Conservation (phyloP, 2,329 filamentous ascomycete species). For the Thelonectria blattea region DNA sequence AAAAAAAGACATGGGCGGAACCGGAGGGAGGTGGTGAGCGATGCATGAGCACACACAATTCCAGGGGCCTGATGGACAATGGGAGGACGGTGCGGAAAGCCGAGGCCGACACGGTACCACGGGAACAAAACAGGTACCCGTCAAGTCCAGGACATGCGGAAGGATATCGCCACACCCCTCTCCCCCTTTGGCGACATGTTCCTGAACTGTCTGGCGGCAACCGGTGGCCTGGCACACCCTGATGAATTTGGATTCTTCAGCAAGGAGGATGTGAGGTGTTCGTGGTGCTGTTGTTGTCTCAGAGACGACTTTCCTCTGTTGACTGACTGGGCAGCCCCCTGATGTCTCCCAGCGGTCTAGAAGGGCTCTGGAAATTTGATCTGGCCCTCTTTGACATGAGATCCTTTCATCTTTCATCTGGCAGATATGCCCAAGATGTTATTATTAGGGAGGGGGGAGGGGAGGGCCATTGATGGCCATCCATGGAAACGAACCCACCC, state of each 20-base stretch:
- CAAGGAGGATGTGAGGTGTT: conserved; percentile 24
- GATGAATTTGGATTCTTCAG: background rate
- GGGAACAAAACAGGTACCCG: conserved; percentile 26
- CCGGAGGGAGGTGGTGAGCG: background rate
- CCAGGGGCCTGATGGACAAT: conserved; percentile 15
- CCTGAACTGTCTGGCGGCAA: conserved; percentile 3
- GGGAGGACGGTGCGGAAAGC: conserved; percentile 31
- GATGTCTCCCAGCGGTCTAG: conserved; percentile 7
- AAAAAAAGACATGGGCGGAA: background rate
- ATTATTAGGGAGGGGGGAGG: background rate
- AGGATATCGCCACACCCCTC: conserved; percentile 34
- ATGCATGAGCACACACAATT: conserved; percentile 11
- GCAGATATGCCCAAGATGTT: background rate
- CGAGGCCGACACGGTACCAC: conserved; percentile 30
- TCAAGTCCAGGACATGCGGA: conserved; percentile 16
- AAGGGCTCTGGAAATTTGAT: conserved; percentile 34
- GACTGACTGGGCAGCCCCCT: background rate
- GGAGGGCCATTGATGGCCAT: background rate
- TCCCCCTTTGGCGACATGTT: conserved; percentile 4
- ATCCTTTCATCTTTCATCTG: conserved; percentile 9
- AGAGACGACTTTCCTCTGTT: too few species aligned
- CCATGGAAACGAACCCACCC: conserved; percentile 19
- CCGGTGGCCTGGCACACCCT: conserved; percentile 6
- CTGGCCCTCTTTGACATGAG: conserved; percentile 14
- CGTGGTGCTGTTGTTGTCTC: too few species aligned